A percentile compares a stretch with the other conserved stretches of the same genome.
phyloP scores from a whole-genome alignment of 768 basidiomycete genomes.

The Boletus edulis region DNA sequence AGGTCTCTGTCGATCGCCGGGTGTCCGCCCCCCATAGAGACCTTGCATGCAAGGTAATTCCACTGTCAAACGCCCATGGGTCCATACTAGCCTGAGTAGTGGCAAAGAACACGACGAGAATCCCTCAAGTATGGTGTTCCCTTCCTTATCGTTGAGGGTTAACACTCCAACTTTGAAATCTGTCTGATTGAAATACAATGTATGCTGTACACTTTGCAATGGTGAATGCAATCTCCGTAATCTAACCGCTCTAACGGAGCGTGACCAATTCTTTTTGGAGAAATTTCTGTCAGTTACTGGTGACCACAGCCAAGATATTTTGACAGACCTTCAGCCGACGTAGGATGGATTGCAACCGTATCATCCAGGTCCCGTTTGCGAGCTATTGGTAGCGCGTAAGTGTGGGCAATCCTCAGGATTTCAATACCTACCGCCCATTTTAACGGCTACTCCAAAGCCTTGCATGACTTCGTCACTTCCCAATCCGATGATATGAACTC shows the following conservation, averaged over 20 bases:
- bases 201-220: not conserved
- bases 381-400: conserved; percentile 38
- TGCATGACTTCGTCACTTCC: conserved; percentile 95
- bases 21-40: no score
- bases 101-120: no score
- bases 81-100: no score
- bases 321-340: conserved; percentile 71
- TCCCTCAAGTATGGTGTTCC: no score
- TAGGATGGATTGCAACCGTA: conserved; percentile 91
- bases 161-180: not conserved
- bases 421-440: conserved; percentile 71
- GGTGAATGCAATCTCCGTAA: not conserved
- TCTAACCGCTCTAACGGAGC: conserved; percentile 36
- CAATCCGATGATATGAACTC: conserved; percentile 86
- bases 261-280: conserved; percentile 52
- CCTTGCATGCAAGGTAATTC: no score
- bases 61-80: no score
- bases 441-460: conserved; percentile 95
- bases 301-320: not conserved
- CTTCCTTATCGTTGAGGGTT: no score
- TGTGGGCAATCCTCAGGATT: not conserved
- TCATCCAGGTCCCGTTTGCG: conserved; percentile 81
- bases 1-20: no score
- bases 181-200: not conserved
- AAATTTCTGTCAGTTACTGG: conserved; percentile 13